phyloP scores from a whole-genome alignment of 2,329 filamentous ascomycete genomes.

The Xylariales sp. region DNA sequence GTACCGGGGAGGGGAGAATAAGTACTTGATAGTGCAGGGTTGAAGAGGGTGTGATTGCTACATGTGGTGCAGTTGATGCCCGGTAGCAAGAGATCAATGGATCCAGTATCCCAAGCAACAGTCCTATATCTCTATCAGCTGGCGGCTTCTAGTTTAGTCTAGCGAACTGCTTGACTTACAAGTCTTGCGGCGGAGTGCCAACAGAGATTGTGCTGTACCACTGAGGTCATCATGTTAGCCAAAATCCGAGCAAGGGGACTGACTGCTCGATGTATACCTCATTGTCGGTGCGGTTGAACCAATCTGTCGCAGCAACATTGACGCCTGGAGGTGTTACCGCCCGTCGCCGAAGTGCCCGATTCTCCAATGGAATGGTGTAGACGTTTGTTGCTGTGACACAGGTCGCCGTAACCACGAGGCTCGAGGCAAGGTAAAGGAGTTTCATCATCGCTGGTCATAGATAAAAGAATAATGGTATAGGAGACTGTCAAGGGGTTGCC shows the following conservation, averaged over 20 bases:
- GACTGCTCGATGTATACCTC: neutral
- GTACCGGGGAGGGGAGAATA: conserved; percentile 20
- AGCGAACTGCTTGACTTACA: too few species aligned
- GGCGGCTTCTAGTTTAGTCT: too few species aligned
- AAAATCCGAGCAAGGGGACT: neutral
- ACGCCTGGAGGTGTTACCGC: neutral
- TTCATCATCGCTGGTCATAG: too few species aligned
- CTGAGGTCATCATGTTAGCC: neutral
- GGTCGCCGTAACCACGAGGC: neutral
- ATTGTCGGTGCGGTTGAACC: conserved; percentile 4
- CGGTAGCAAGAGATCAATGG: conserved; percentile 23
- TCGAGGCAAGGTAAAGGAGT: too few species aligned
- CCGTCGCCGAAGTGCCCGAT: neutral
- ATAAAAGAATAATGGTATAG: too few species aligned
- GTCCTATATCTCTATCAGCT: conserved; percentile 22
- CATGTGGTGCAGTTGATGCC: conserved; percentile 25
- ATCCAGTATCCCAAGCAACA: conserved; percentile 29
- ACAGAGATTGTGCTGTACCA: conserved; percentile 13
- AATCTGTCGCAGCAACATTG: neutral
- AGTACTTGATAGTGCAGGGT: conserved; percentile 23
- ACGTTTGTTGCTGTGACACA: neutral
- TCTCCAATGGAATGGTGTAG: neutral
- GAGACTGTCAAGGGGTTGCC: too few species aligned
- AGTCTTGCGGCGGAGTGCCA: conserved; percentile 19
- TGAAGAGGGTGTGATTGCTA: conserved; percentile 19